A percentile compares a stretch with the other conserved stretches of the same genome.
These are phyloP conservation scores for Boletus huronensis DNA, from an alignment of 768 basidiomycete genomes.

Conservation along the genomic window DNA sequence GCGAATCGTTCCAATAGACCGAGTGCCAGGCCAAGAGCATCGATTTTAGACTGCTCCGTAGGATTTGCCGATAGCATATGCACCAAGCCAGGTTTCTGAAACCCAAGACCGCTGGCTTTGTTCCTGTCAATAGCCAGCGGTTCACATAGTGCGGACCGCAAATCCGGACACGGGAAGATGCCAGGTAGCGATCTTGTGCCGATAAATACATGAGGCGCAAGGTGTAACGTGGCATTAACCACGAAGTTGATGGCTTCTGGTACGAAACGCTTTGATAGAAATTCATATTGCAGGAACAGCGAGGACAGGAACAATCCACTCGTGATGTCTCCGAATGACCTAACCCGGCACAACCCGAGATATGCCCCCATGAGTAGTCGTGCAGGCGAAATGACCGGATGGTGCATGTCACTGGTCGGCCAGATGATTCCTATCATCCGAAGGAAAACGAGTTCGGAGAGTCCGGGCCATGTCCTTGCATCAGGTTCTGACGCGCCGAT, in stretches of 20 bases:
- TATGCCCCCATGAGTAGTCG: slow-evolving; percentile 90
- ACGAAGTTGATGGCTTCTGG: slow-evolving; percentile 90
- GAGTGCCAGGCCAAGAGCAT: slow-evolving; percentile 62
- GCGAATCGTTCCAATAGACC: slow-evolving; percentile 65
- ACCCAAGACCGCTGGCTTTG: slow-evolving; percentile 38
- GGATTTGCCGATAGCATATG: slow-evolving; percentile 36
- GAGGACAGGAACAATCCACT: slow-evolving; percentile 89
- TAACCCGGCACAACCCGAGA: slow-evolving; percentile 77
- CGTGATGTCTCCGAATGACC: slow-evolving; percentile 69
- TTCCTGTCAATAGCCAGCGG: slow-evolving; percentile 38
- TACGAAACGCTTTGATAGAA: slow-evolving; percentile 76
- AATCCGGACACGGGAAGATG: slow-evolving; percentile 68
- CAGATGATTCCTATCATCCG: slow-evolving; percentile 79
- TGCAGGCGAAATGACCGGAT: slow-evolving; percentile 83
- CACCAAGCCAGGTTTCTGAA: slow-evolving; percentile 47
- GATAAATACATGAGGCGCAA: slow-evolving; percentile 62
- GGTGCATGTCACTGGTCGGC: slow-evolving; percentile 94
- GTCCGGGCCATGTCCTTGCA: slow-evolving; percentile 85
- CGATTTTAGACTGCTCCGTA: slow-evolving; percentile 64
- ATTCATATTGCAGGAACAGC: slow-evolving; percentile 81
- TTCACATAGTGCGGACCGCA: slow-evolving; percentile 46
- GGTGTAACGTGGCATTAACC: slow-evolving; percentile 62
- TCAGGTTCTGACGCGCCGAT: slow-evolving; percentile 55
- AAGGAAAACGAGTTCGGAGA: slow-evolving; percentile 76
- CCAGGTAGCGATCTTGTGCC: slow-evolving; percentile 55